Evolutionary conservation across 2,329 filamentous ascomycete genomes (phyloP), one percentile per base, ranked within the genome.

Genomic region (Sporothrix brasiliensis): DNA sequence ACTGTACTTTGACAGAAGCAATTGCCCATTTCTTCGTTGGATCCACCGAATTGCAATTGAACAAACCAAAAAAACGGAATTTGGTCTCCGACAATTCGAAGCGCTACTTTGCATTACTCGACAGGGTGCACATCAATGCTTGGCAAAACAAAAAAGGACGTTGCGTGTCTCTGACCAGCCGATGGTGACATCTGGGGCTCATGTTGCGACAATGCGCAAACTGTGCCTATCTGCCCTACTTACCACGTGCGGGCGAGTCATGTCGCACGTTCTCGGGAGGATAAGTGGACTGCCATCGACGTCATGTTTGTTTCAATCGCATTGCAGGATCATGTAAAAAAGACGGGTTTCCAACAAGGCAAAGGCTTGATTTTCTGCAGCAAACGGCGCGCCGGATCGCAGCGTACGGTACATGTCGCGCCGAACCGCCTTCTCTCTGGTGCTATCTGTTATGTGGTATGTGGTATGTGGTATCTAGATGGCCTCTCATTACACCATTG

Each of bases 291-390:
- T 16, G 58, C 13, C 30, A 30, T 56, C 13, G 54, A 58, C 54
- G 54, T 41, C 54, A 39, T 39, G 9, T 41, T 13, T 58, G 30
- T 19, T 41, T 58, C 7, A 2, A 41, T 58, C 30, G 41, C 7
- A 16, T 39, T 39, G 30, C n/a, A 39, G 30, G 3, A 58, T 47
- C n/a, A 27, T 44, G 56, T 61, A 24, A 44, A 44, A 41, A 3
- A 44, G 7, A 41, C 16, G 2, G n/a, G 1, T 44, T 19, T 24
- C 19, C 10, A 14, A 1, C 9, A n/a, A 58, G 39, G 5, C 21
- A 58, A 63, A 65, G n/a, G 13, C 24, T 65, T 65, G 44, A 34
- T 63, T 63, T 10, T 63, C n/a, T 63, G 58, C 39, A 63, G 39
- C 61, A 34, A 65, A n/a, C 44, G n/a, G 44, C 16, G 44, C 16